These are phyloP conservation scores for Apodospora peruviana DNA, from an alignment of 495 filamentous ascomycete genomes.

Conservation along the genomic window DNA sequence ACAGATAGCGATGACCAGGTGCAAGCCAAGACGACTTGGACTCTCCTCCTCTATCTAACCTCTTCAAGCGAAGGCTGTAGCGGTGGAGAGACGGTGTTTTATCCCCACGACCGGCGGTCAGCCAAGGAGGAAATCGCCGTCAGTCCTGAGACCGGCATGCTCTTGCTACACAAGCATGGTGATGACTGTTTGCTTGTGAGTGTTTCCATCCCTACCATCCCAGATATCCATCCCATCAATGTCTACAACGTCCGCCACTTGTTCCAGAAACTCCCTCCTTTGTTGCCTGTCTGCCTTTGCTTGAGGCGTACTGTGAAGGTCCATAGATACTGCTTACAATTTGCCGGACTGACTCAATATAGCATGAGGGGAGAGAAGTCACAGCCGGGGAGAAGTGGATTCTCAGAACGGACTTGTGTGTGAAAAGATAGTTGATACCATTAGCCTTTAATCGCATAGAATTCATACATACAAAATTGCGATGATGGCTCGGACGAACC, in stretches of 20 bases:
- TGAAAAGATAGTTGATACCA: conserved; percentile 33
- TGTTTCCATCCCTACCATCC: not conserved
- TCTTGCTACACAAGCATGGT: conserved; percentile 84
- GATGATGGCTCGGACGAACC: not conserved
- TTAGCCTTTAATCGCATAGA: not conserved
- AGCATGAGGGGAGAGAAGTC: conserved; percentile 80
- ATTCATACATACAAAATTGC: not conserved
- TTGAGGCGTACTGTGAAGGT: too few relatives aligned
- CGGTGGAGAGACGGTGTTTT: conserved; percentile 91
- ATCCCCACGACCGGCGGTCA: conserved; percentile 60
- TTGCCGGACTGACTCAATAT: not conserved
- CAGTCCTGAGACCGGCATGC: conserved; percentile 71
- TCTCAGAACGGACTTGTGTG: conserved; percentile 79
- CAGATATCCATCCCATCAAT: not conserved
- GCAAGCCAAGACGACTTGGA: conserved; percentile 84
- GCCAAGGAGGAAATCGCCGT: conserved; percentile 60
- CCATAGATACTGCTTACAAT: too few relatives aligned
- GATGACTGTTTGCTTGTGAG: conserved; percentile 71
- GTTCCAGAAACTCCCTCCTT: too few relatives aligned
- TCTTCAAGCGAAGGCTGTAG: conserved; percentile 45
- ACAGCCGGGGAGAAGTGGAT: conserved; percentile 87
- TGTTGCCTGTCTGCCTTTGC: too few relatives aligned
- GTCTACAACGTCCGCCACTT: not conserved
- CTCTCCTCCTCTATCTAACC: conserved; percentile 81
- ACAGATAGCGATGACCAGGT: conserved; percentile 21